phyloP scores from a whole-genome alignment of 495 filamentous ascomycete species.

The Tetracladium marchalianum region DNA sequence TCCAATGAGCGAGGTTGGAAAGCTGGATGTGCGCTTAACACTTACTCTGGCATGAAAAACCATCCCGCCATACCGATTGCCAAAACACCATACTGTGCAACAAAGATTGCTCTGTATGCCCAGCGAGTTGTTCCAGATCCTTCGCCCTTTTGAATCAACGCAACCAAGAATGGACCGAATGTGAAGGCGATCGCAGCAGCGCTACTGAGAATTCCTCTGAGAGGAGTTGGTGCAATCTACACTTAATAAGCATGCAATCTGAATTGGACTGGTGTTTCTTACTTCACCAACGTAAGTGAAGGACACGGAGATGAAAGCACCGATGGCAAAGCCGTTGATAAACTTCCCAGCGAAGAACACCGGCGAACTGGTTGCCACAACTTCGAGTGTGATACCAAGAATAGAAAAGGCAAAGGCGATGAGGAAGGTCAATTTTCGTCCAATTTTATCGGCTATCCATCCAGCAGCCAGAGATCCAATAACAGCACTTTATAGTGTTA shows the following conservation, averaged over 20 bases:
- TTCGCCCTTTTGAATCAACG: conserved; percentile 21
- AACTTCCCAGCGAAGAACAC: conserved; percentile 27
- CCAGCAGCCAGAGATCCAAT: conserved; percentile 11
- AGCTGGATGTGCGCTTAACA: background rate
- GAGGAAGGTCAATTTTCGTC: conserved; percentile 1
- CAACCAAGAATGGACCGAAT: conserved; percentile 21
- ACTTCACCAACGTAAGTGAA: conserved; percentile 25
- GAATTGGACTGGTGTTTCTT: background rate
- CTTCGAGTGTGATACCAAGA: conserved; percentile 21
- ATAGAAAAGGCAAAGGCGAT: conserved; percentile 17
- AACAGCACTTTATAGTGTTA: background rate
- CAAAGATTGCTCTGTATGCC: conserved; percentile 26
- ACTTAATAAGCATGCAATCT: background rate
- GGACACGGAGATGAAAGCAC: conserved; percentile 16
- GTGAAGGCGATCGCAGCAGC: conserved; percentile 19
- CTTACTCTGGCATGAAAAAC: conserved; percentile 16
- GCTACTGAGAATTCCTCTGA: conserved; percentile 21
- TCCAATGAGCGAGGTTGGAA: background rate
- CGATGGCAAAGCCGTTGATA: conserved; percentile 23
- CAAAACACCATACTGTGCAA: conserved; percentile 21
- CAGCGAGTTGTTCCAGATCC: conserved; percentile 20
- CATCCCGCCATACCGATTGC: conserved; percentile 10
- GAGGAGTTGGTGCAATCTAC: conserved; percentile 21
- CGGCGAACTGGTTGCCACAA: conserved; percentile 20
- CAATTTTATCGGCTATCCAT: conserved; percentile 11